phyloP scores from a whole-genome alignment of 2,329 filamentous ascomycete genomes.

The Nakataea oryzae region DNA sequence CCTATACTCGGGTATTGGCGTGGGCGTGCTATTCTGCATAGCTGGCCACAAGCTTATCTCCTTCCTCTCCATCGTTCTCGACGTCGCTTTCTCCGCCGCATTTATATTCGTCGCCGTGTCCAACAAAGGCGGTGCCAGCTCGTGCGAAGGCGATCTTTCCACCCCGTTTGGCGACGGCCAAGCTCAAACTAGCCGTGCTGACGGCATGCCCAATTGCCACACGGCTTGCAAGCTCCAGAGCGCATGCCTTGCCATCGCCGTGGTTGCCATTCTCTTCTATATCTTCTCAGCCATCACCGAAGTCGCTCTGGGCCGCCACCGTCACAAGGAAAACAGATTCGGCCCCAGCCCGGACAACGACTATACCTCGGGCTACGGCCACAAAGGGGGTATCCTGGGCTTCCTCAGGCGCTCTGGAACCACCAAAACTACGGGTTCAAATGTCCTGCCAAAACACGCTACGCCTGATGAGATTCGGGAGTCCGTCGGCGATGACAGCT shows the following conservation, averaged over 20 bases:
- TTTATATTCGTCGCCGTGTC: conserved; percentile 77
- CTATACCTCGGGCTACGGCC: conserved; percentile 25
- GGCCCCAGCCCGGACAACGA: conserved; percentile 29
- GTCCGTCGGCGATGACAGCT: conserved; percentile 16
- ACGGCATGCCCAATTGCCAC: conserved; percentile 30
- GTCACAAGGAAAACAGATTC: conserved; percentile 25
- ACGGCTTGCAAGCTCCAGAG: conserved; percentile 65
- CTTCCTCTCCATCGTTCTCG: conserved; percentile 62
- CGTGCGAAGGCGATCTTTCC: conserved; percentile 49
- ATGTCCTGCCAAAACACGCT: conserved; percentile 22
- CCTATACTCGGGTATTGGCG: conserved; percentile 63
- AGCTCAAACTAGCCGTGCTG: conserved; percentile 23
- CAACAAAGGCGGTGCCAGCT: conserved; percentile 57
- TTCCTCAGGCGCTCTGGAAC: conserved; percentile 15
- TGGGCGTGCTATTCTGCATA: conserved; percentile 68
- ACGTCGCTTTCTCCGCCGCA: conserved; percentile 63
- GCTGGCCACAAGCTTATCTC: conserved; percentile 67
- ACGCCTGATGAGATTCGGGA: conserved; percentile 13
- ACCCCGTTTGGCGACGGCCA: conserved; percentile 55
- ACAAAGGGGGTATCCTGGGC: conserved; percentile 18
- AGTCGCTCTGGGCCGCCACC: conserved; percentile 17
- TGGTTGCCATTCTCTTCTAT: conserved; percentile 51
- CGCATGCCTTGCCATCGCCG: conserved; percentile 65
- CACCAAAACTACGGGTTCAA: conserved; percentile 8
- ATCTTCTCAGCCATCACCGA: conserved; percentile 15